These are phyloP conservation scores for Cystobasidium pallidum DNA, from an alignment of 1,284 basidiomycete species.

Conservation along the genomic window DNA sequence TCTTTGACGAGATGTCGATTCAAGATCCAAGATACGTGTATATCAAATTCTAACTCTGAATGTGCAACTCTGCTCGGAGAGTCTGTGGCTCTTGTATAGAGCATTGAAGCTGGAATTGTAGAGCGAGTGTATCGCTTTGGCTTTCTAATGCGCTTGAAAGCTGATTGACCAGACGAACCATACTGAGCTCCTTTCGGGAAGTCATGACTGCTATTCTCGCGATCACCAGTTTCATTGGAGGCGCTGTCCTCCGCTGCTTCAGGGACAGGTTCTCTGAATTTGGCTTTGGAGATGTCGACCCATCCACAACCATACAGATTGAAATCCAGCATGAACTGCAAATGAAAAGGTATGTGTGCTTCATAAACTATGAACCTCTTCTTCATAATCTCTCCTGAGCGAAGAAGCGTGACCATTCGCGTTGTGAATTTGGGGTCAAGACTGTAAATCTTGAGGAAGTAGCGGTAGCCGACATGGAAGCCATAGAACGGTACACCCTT, in stretches of 20 bases:
- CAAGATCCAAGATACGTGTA: conserved; percentile 76
- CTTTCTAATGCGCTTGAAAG: conserved; percentile 18
- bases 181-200: conserved; percentile 1
- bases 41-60: conserved; percentile 76
- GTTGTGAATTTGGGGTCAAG: conserved; percentile 70
- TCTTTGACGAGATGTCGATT: conserved; percentile 72
- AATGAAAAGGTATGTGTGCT: conserved; percentile 81
- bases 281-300: conserved; percentile 66
- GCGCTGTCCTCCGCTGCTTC: conserved; percentile 42
- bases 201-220: not conserved
- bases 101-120: conserved; percentile 43
- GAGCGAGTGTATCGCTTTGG: conserved; percentile 33
- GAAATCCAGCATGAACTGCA: conserved; percentile 96
- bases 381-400: conserved; percentile 77
- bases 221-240: conserved; percentile 6
- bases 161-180: not conserved
- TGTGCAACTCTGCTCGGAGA: conserved; percentile 45
- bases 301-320: conserved; percentile 93
- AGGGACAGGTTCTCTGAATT: conserved; percentile 61
- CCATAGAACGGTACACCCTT: conserved; percentile 98
- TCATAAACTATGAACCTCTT: conserved; percentile 80
- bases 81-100: conserved; percentile 40
- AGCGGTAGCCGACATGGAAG: conserved; percentile 80
- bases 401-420: conserved; percentile 73
- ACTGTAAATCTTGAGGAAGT: conserved; percentile 86